Evolutionary conservation across 768 basidiomycete genomes (phyloP).

Genomic region (Hericium alpestre): DNA sequence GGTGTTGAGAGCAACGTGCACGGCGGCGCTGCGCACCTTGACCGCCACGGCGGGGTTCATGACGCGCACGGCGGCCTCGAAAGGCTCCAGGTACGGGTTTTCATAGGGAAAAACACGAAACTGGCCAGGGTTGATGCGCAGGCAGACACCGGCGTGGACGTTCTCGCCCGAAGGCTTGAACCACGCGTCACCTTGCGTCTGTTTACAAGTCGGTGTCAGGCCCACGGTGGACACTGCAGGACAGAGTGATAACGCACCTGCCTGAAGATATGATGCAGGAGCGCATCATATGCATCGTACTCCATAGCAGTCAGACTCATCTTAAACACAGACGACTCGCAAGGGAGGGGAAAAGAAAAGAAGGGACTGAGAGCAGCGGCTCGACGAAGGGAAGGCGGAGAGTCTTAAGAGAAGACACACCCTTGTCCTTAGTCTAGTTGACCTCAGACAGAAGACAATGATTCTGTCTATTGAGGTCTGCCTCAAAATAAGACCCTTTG

Average conservation of each 20-base stretch:
- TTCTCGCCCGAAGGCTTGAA: conserved; percentile 81
- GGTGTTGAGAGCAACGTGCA: conserved; percentile 65
- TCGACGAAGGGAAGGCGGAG: neutral
- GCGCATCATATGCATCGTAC: conserved; percentile 73
- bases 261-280: conserved; percentile 72
- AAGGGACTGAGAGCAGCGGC: neutral
- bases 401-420: too few relatives aligned
- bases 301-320: conserved; percentile 35
- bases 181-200: conserved; percentile 81
- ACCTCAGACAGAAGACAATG: too few relatives aligned
- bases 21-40: conserved; percentile 68
- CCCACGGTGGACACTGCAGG: neutral
- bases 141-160: conserved; percentile 66
- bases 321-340: neutral
- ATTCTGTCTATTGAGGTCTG: too few relatives aligned
- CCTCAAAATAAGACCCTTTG: too few relatives aligned
- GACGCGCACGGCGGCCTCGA: conserved; percentile 64
- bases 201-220: conserved; percentile 18
- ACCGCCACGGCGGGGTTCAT: conserved; percentile 82
- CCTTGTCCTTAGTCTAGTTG: too few relatives aligned
- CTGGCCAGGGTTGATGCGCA: conserved; percentile 54
- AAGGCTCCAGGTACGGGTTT: conserved; percentile 68
- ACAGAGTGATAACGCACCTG: conserved; percentile 29
- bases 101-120: conserved; percentile 84
- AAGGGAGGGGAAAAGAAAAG: conserved; percentile 7